phyloP scores from a whole-genome alignment of 1,284 basidiomycete species.

The Pholiota adiposa region DNA sequence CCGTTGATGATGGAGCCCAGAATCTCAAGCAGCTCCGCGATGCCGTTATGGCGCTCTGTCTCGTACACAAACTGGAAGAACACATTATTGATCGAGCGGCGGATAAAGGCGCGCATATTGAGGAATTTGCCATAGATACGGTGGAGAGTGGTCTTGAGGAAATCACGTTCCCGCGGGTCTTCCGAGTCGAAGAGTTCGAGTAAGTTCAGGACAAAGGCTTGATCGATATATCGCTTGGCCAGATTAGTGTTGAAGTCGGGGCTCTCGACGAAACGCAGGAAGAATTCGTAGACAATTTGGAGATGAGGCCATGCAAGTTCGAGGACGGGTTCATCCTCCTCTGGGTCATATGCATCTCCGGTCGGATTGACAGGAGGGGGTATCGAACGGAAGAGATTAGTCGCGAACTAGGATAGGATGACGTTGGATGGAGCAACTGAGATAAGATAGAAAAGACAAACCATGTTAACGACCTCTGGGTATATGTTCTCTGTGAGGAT shows the following conservation, averaged over 20 bases:
- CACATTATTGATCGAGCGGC: slow-evolving; percentile 99
- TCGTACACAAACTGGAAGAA: slow-evolving; percentile 99
- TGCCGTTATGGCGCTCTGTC: slow-evolving; percentile 98
- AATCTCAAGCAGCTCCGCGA: slow-evolving; percentile 98
- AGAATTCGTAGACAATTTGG: slow-evolving; percentile 99
- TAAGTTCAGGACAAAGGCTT: slow-evolving; percentile 93
- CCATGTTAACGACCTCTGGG: slow-evolving; percentile 99
- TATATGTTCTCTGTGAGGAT: slow-evolving; percentile 98
- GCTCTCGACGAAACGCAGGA: slow-evolving; percentile 98
- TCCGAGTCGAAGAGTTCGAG: slow-evolving; percentile 99
- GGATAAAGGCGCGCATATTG: slow-evolving; percentile 97
- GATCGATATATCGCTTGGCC: slow-evolving; percentile 98
- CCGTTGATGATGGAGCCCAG: slow-evolving; percentile 99
- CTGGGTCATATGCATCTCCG: slow-evolving; percentile 98
- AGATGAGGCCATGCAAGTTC: slow-evolving; percentile 99
- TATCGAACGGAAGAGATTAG: slow-evolving; percentile 99
- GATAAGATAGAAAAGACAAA: slow-evolving; percentile 40
- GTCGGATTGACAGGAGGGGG: slow-evolving; percentile 98
- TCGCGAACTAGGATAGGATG: slow-evolving; percentile 72
- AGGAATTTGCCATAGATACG: slow-evolving; percentile 99
- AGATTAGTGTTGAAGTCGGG: slow-evolving; percentile 99
- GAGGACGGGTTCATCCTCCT: slow-evolving; percentile 98
- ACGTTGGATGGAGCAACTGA: slow-evolving; percentile 7
- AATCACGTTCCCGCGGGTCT: slow-evolving; percentile 98
- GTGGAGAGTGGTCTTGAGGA: slow-evolving; percentile 98